A percentile compares a stretch with the other conserved stretches of the same genome.
phyloP scores from a whole-genome alignment of 805 yeast genomes.

The Metschnikowia reukaufii region DNA sequence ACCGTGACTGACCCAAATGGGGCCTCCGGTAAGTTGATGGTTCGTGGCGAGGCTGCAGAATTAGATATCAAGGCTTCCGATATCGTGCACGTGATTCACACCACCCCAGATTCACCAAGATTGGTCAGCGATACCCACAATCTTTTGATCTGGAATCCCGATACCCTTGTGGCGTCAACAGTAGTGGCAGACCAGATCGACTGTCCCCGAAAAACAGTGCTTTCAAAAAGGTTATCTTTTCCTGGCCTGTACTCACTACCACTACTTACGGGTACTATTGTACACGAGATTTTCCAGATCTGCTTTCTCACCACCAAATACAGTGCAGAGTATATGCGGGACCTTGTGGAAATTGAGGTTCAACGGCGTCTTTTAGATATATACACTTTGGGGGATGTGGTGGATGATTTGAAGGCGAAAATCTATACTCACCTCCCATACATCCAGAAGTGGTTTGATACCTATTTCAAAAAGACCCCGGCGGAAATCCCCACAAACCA shows the following conservation, averaged over 20 bases:
- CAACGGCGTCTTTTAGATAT: slow-evolving; percentile 49
- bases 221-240: slow-evolving; percentile 54
- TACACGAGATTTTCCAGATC: slow-evolving; percentile 72
- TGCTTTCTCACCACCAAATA: slow-evolving; percentile 45
- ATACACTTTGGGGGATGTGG: slow-evolving; percentile 54
- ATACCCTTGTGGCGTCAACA: slow-evolving; percentile 77
- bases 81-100: slow-evolving; percentile 61
- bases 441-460: slow-evolving; percentile 53
- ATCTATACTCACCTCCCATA: slow-evolving; percentile 51
- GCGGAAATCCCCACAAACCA: slow-evolving; percentile 27
- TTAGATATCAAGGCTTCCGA: slow-evolving; percentile 52
- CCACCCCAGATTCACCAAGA: slow-evolving; percentile 35
- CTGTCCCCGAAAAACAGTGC: slow-evolving; percentile 71
- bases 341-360: slow-evolving; percentile 39
- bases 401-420: slow-evolving; percentile 42
- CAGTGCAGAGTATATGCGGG: slow-evolving; percentile 37
- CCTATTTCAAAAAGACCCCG: slow-evolving; percentile 36
- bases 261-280: slow-evolving; percentile 75
- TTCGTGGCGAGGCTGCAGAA: slow-evolving; percentile 62
- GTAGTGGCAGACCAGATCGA: slow-evolving; percentile 70
- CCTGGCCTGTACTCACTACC: slow-evolving; percentile 68
- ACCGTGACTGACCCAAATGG: slow-evolving; percentile 46
- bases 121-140: slow-evolving; percentile 58
- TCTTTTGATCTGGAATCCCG: slow-evolving; percentile 82
- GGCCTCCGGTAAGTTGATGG: slow-evolving; percentile 40